Conservation (phyloP, 768 basidiomycete species). For the Mycena crocata region DNA sequence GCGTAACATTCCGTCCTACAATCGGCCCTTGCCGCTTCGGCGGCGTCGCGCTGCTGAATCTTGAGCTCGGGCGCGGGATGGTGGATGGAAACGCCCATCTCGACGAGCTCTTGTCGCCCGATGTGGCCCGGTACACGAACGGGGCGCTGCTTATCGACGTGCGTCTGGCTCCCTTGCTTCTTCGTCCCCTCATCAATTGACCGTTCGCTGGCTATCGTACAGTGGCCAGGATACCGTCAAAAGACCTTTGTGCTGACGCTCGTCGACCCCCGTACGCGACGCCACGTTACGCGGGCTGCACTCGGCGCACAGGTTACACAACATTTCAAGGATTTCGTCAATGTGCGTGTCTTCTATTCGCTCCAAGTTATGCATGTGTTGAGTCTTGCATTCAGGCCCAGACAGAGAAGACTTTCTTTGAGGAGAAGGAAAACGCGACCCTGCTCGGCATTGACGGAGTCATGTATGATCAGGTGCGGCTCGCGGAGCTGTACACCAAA, state of each 20-base stretch:
- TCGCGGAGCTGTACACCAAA: constrained; percentile 26
- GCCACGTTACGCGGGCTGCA: constrained; percentile 23
- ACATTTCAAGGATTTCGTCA: constrained; percentile 27
- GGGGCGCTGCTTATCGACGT: constrained; percentile 18
- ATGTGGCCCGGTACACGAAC: background rate
- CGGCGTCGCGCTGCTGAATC: constrained; percentile 29
- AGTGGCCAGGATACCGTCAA: constrained; percentile 32
- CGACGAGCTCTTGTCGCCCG: constrained; percentile 12
- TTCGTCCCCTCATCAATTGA: background rate
- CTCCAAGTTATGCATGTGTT: background rate
- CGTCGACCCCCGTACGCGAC: constrained; percentile 20
- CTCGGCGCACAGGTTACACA: constrained; percentile 25
- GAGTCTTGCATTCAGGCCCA: constrained; percentile 11
- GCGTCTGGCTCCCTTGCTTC: no score
- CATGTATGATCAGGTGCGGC: constrained; percentile 26
- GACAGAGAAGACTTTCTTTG: constrained; percentile 1
- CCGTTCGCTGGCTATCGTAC: background rate
- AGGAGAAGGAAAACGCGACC: background rate
- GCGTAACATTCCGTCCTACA: constrained; percentile 22
- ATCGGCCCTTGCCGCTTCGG: constrained; percentile 27
- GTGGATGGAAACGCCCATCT: background rate
- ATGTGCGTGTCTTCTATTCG: background rate
- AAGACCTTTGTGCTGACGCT: constrained; percentile 23
- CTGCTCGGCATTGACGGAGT: constrained; percentile 24
- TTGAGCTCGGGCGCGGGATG: constrained; percentile 24